Base-by-base conservation (phyloP, 371 early-diverging fungal species). In the Blakeslea trispora region DNA sequence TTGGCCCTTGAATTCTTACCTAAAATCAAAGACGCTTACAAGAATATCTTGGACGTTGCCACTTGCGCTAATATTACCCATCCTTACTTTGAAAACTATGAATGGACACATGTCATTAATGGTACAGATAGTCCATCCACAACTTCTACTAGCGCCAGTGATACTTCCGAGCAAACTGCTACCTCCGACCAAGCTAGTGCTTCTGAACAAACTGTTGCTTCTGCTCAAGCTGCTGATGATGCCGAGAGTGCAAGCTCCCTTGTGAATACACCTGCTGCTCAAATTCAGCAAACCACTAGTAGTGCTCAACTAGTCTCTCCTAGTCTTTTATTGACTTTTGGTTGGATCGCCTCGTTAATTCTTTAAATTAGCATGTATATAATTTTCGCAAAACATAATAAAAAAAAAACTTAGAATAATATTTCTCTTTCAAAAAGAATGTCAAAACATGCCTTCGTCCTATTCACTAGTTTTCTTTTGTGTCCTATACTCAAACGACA, bases 31-130 rank as follows among this genome's bases (percentile, higher is more conserved):
- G 28, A n/a, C 9, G 64, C 67, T n/a, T 67, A 69, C 59, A 69
- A 62, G 50, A 60, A 69, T 15, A 59, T 74, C 17, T 35, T 74
- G 52, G 72, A 69, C 43, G 67, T 74, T 37, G 72, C 77, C 45
- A 71, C 72, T 60, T 77, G 77, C 51, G 61, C 60, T 53, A 72
- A 74, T 53, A 71, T 77, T 48, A 50, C 72, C 23, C 43, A 73
- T 39, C 74, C 77, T 21, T 77, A 77, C 50, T 59, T 61, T 50
- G 74, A 77, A 50, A 50, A 66, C 32, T 40, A 21, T 21, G 11
- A 47, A 42, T 56, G 48, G 49, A 47, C 56, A 5, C 19, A 59
- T 18, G 53, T 42, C n/a, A 23, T 56, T 47, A 39, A 44, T 19
- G 35, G 23, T 21, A 22, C 35, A 5, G 19, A 13, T 2, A 6